phyloP scores from a whole-genome alignment of 805 yeast species.

The Kuraishia borneana region DNA sequence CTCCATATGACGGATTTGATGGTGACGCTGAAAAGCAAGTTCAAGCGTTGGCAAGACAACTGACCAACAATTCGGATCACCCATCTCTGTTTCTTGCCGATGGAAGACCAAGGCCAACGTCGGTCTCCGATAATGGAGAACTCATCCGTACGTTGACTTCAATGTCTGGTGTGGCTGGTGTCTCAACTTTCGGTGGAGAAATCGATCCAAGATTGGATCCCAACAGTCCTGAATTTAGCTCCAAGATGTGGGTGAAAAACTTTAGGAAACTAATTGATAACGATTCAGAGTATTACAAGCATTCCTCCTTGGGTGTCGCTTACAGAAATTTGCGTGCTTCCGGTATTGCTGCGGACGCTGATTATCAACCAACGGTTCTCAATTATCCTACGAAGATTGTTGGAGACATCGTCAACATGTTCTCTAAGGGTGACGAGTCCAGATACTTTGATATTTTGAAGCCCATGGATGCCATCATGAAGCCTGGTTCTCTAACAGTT shows the following conservation, averaged over 20 bases:
- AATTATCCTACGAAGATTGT: conserved; percentile 27
- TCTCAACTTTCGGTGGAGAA: conserved; percentile 20
- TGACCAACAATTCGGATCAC: conserved; percentile 12
- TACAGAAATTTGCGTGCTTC: conserved; percentile 47
- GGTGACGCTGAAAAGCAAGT: conserved; percentile 19
- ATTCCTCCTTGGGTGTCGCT: conserved; percentile 46
- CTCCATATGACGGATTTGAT: conserved; percentile 25
- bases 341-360: conserved; percentile 60
- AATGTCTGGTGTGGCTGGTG: conserved; percentile 43
- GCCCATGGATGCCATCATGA: conserved; percentile 53
- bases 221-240: conserved; percentile 40
- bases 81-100: conserved; percentile 1
- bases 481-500: conserved; percentile 56
- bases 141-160: conserved; percentile 28
- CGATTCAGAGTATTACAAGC: conserved; percentile 56
- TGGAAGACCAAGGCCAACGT: conserved; percentile 3
- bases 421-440: conserved; percentile 13
- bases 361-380: conserved; percentile 49
- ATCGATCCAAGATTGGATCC: conserved; percentile 45
- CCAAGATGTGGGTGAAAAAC: conserved; percentile 60
- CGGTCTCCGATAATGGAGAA: conserved; percentile 6
- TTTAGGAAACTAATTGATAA: conserved; percentile 37
- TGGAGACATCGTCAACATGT: conserved; percentile 14
- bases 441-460: conserved; percentile 42
- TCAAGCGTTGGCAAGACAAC: conserved; percentile 29